These are phyloP conservation scores for Colletotrichum agaves DNA, from an alignment of 2,329 filamentous ascomycete species.

Conservation along the genomic window DNA sequence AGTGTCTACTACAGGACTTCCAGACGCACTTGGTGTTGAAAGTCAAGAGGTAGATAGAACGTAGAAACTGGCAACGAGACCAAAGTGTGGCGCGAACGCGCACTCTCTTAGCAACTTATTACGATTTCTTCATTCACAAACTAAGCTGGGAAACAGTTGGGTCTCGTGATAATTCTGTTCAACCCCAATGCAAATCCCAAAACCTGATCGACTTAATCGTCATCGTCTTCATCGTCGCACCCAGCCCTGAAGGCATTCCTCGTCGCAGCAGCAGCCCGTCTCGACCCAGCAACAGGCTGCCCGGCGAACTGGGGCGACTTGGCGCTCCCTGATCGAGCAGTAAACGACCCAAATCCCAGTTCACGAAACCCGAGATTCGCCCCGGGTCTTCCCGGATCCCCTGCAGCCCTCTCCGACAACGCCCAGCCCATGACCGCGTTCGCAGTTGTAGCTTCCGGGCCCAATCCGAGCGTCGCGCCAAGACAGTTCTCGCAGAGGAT, in stretches of 20 bases:
- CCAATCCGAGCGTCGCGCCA: conserved; percentile 43
- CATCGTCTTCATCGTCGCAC: conserved; percentile 32
- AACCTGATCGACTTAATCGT: neutral
- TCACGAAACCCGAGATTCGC: conserved; percentile 47
- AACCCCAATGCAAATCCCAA: no score
- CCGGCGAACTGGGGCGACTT: conserved; percentile 51
- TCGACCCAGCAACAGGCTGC: conserved; percentile 43
- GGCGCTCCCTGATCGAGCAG: conserved; percentile 46
- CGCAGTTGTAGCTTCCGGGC: conserved; percentile 39
- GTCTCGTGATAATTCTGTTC: no score
- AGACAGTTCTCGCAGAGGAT: conserved; percentile 56
- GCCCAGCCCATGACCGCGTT: conserved; percentile 51
- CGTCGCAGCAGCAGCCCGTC: conserved; percentile 34
- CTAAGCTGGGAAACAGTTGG: no score
- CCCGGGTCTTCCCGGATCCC: conserved; percentile 40
- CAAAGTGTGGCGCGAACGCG: no score
- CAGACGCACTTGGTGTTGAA: no score
- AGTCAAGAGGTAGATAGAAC: no score
- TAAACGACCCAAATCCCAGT: conserved; percentile 45
- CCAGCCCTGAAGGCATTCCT: conserved; percentile 37
- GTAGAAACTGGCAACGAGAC: no score
- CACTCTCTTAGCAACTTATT: no score
- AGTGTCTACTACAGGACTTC: neutral
- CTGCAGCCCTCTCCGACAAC: conserved; percentile 41
- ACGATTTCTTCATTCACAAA: no score